A percentile compares a stretch with the other conserved stretches of the same genome.
Evolutionary conservation across 2,329 filamentous ascomycete genomes (phyloP).

Genomic region (Diaporthe vaccinii): DNA sequence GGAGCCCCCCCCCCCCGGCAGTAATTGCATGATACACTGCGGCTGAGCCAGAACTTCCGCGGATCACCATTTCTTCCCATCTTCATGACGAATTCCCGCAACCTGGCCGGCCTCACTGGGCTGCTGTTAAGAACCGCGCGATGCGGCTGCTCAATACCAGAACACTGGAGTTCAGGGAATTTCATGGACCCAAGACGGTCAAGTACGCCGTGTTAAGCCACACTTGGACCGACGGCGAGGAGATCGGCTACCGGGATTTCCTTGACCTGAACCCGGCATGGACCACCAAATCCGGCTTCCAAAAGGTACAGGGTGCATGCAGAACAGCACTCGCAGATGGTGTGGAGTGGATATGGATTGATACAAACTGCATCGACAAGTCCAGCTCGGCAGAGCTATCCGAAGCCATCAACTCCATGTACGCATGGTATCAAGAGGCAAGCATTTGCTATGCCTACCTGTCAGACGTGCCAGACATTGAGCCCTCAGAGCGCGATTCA

Average conservation of each 20-base stretch:
- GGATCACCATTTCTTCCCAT: neutral
- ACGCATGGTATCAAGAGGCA: conserved; percentile 44
- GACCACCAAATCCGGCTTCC: conserved; percentile 36
- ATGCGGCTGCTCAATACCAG: conserved; percentile 33
- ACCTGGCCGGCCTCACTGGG: neutral
- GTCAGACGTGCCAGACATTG: conserved; percentile 38
- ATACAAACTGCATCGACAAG: conserved; percentile 49
- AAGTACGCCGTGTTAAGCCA: conserved; percentile 48
- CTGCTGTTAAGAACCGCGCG: neutral
- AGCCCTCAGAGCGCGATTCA: neutral
- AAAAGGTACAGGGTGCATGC: conserved; percentile 37
- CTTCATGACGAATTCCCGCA: neutral
- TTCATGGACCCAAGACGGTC: neutral
- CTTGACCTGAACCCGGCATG: neutral
- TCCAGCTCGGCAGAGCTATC: conserved; percentile 45
- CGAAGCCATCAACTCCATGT: conserved; percentile 45
- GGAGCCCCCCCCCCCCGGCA: neutral
- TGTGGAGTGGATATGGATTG: conserved; percentile 44
- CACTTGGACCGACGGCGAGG: conserved; percentile 45
- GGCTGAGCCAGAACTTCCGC: neutral
- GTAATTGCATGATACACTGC: neutral
- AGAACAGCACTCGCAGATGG: conserved; percentile 28
- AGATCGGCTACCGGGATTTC: conserved; percentile 46
- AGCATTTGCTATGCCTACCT: conserved; percentile 44
- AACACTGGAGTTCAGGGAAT: conserved; percentile 9